Base-by-base conservation (phyloP, 2,329 filamentous ascomycete genomes). In the Fusarium citri region DNA sequence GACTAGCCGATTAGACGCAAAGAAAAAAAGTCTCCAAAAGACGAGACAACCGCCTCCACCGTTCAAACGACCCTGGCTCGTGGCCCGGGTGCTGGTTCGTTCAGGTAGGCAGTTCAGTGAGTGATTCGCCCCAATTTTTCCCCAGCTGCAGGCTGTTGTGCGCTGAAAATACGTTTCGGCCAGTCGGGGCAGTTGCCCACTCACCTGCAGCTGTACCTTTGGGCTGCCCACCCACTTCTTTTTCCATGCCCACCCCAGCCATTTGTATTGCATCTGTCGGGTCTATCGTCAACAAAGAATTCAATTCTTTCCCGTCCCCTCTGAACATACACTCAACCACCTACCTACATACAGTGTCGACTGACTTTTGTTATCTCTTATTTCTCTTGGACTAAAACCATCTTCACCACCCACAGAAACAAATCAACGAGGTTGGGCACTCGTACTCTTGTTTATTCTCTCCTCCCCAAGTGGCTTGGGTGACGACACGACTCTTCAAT, bases 401-500 rank as follows among this genome's bases (percentile, higher is more conserved):
- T 18, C 23, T 20, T n/a, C 28, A 50, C 22, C 30, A 37, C 23
- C 23, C n/a, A 18, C 31, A 55, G 12, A 18, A 28, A 58, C 8
- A 23, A 47, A 43, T 16, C 37, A 50, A 30, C 61, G 68, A 58
- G 59, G 68, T 40, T 71, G 64, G 68, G 64, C 28, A 40, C 55
- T 48, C 47, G 58, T 51, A 45, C 60, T 51, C 55, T 50, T 65
- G 61, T 54, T 65, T 34, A 64, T 61, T 61, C 40, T 45, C 48
- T 51, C 51, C 45, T 48, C 23, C 56, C 26, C 31, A 57, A 68
- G 53, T 59, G 68, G 60, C 69, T 69, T 69, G 56, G 42, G 68
- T 71, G 68, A 71, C 68, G 68, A 71, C 68, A 71, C 68, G 56
- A 71, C 68, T 71, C 41, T 50, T 50, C 64, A 59, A 66, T 71